Evolutionary conservation across 176 grass and related monocot genomes (phyloP), one percentile per base, ranked within the genome.

Genomic region (Carex scoparia): DNA sequence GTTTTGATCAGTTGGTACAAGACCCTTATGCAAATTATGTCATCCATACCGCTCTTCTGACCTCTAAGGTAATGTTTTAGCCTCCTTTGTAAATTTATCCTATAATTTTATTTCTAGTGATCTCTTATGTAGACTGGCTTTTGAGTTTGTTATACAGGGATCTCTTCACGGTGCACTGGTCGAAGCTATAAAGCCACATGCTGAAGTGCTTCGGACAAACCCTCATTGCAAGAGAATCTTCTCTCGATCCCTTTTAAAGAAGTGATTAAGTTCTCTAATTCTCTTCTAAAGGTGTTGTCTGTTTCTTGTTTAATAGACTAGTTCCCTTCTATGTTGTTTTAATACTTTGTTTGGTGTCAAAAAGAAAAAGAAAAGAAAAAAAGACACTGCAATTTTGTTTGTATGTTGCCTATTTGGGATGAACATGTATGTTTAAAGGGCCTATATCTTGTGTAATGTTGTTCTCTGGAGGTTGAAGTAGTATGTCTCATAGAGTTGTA

Each of bases 11-110:
- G 84, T 88, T 94, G 42, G 67, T 93, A 61, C 92, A 93, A 91
- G 92, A 98, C 40, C 92, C 95, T 81, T 98, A 83, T 11, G 95
- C 91, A 10, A 98, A 98, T 84, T 98, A 98, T 48, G 92, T 94
- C 53, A 85, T 98, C 75, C 83, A 93, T 81, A 90, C 89, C 10
- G 89, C 95, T 88, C 89, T 98, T 85, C 54, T 87, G 18, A 67
- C 87, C 38, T 90, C 83, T 51, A 94, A 85, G 93, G 93, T 98
- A 38, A 86, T 82, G 13, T 10, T 40, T 58, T 48, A 6, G 79
- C 38, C 44, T 32, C 46, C 46, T 28, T 51, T 67, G 13, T 69
- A 28, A 54, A 54, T 32, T 69, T 8, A 18, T 18, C 19, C 27
- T 73, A 38, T 28, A 83, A 81, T 27, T 1, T 30, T 16, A 61